These are phyloP conservation scores for Wickerhamomyces tratensis DNA, from an alignment of 805 yeast species.

Conservation along the genomic window DNA sequence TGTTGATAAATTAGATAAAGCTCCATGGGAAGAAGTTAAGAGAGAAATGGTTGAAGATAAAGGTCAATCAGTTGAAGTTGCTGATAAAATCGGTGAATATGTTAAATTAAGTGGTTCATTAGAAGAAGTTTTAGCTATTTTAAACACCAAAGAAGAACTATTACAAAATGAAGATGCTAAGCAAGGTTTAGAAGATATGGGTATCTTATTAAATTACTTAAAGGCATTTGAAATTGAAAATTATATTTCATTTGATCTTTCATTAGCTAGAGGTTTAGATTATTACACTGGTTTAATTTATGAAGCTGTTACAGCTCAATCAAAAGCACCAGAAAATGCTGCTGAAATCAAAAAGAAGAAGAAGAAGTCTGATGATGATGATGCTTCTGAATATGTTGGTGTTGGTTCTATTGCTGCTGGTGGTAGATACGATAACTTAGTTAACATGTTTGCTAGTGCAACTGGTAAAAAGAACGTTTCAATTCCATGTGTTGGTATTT, in stretches of 20 bases:
- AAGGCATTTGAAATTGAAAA: slow-evolving; percentile 72
- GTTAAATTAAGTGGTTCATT: slow-evolving; percentile 80
- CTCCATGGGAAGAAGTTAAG: slow-evolving; percentile 92
- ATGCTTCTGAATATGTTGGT: slow-evolving; percentile 94
- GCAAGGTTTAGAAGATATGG: slow-evolving; percentile 76
- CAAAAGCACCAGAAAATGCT: slow-evolving; percentile 90
- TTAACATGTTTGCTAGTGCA: slow-evolving; percentile 88
- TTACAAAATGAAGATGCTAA: slow-evolving; percentile 62
- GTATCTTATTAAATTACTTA: slow-evolving; percentile 60
- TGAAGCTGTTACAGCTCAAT: slow-evolving; percentile 91
- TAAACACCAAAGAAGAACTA: slow-evolving; percentile 50
- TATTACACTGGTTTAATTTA: slow-evolving; percentile 96
- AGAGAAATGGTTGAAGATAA: slow-evolving; percentile 89
- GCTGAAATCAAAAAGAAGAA: slow-evolving; percentile 49
- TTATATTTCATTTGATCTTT: slow-evolving; percentile 77
- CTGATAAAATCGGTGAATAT: slow-evolving; percentile 85
- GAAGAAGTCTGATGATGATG: slow-evolving; percentile 54
- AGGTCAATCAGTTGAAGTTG: slow-evolving; percentile 83
- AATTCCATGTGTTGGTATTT: slow-evolving; percentile 95
- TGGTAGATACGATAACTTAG: slow-evolving; percentile 94
- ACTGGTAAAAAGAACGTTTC: slow-evolving; percentile 69
- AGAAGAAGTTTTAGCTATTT: slow-evolving; percentile 44
- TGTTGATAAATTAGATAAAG: slow-evolving; percentile 91
- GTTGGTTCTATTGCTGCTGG: slow-evolving; percentile 99
- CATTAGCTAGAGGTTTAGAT: slow-evolving; percentile 95